Conservation (phyloP, 805 yeast species). For the Ogataea pilisensis region DNA sequence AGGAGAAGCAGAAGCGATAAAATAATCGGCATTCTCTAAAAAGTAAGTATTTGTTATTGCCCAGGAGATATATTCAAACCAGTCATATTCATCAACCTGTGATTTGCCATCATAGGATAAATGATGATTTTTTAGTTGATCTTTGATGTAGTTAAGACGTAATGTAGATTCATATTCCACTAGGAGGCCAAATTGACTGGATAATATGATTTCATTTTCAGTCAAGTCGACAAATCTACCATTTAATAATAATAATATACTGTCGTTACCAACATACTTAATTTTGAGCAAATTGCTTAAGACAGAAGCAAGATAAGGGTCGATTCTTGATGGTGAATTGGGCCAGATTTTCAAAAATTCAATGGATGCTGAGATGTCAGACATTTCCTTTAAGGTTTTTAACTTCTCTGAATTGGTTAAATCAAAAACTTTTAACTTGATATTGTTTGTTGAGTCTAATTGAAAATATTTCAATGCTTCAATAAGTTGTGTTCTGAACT, state of each 20-base stretch:
- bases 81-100: constrained; percentile 13
- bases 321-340: neutral
- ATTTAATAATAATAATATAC: constrained; percentile 43
- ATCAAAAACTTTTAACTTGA: constrained; percentile 20
- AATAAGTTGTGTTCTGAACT: constrained; percentile 41
- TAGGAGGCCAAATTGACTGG: constrained; percentile 34
- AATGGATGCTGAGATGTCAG: neutral
- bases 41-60: constrained; percentile 20
- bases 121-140: constrained; percentile 3
- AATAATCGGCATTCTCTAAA: constrained; percentile 28
- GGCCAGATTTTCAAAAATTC: too few relatives aligned
- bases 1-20: constrained; percentile 16
- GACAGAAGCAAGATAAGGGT: neutral
- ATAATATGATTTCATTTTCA: constrained; percentile 17
- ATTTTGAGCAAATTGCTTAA: constrained; percentile 5
- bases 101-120: neutral
- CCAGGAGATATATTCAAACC: constrained; percentile 25
- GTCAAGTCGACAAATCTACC: constrained; percentile 47
- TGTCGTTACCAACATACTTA: neutral
- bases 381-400: constrained; percentile 1
- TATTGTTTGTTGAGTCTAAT: constrained; percentile 3
- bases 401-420: neutral
- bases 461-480: constrained; percentile 27
- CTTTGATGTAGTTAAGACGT: constrained; percentile 31
- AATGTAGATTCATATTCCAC: constrained; percentile 44